Evolutionary conservation across 345 rosid genomes (phyloP), one percentile per base, ranked within the genome.

Genomic region (Anacardium occidentale): DNA sequence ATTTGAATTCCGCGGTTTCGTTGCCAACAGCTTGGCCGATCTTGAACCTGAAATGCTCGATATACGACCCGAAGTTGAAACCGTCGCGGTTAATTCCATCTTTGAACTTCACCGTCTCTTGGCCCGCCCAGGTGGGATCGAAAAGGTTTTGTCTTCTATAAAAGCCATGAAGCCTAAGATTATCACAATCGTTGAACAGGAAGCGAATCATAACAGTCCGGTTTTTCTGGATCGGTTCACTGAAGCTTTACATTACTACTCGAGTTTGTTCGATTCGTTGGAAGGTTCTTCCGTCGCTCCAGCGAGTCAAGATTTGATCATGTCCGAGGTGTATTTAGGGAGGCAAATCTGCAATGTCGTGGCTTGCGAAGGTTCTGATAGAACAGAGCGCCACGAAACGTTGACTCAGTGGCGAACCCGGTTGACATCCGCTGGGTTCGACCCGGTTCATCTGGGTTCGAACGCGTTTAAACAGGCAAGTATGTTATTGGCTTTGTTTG

Each of bases 391-490:
- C 11, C 98, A 95, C 56, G 97, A 95, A 78, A 78, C 89, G 0
- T 3, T 92, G 68, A 55, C 65, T 47, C 92, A 83, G 37, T 95
- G 99, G 99, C 65, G 85, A 73, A 79, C 67, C 69, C 87, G 97
- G 85, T 54, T 95, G 44, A 79, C 74, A 20, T 74, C 79, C 1
- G 77, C 83, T 0, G 98, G 96, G 64, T 92, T 95, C 26, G 76
- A 79, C 53, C 85, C 91, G 40, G 96, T 86, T 68, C 92, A 79
- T 54, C 85, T 95, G 11, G 96, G 99, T 18, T 95, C 99, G 4
- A 90, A 92, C 24, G 99, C 98, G 32, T 92, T 79, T 66, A 92
- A 85, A 76, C 99, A 92, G 73, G 99, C 94, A 0, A 88, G 98
- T 57, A 91, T 86, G 98, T 56, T 95, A 62, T 51, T 95, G 77